Evolutionary conservation across 1,139 yeast genomes (phyloP), one percentile per base, ranked within the genome.

Genomic region (Barnettozyma hawaiiensis): DNA sequence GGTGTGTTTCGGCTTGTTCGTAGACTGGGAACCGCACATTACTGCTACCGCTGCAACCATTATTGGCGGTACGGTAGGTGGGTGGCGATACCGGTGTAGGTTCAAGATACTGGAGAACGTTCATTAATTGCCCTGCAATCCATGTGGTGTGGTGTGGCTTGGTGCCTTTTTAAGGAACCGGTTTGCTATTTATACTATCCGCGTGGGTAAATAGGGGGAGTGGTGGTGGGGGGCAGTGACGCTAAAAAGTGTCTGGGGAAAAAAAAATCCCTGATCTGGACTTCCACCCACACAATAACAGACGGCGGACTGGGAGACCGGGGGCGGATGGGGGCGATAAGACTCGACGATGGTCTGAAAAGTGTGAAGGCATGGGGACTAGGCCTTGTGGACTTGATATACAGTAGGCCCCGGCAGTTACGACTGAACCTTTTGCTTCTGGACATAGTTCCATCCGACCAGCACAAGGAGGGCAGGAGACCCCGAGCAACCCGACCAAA

Each of bases 71-170:
- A 70, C 73, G 12, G 47, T 77, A 77, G 5, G 59, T 51, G 2
- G 83, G 82, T 1, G 83, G 79, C 5, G 41, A 50, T 0, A 69
- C 73, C 1, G 83, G 82, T 2, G 38, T 24, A 1, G 80, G 79
- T 44, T 78, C 81, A 15, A 78, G 59, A 46, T 69, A 64, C 42
- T 61, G 66, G 38, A 73, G 61, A 16, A 61, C 46, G 40, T 59
- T 60, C 43, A 53, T 50, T 5, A 11, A 15, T n/a, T n/a, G n/a
- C n/a, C n/a, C n/a, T n/a, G n/a, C n/a, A n/a, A n/a, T n/a, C n/a
- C n/a, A n/a, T n/a, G n/a, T n/a, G n/a, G n/a, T 23, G 26, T 23
- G 16, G 16, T 6, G 9, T 7, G 29, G 29, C 29, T 26, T 8
- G 14, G 29, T n/a, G n/a, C n/a, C n/a, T n/a, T 15, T n/a, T 16